These are phyloP conservation scores for Coniochaeta sp. DNA, from an alignment of 2,329 filamentous ascomycete species.

Conservation along the genomic window DNA sequence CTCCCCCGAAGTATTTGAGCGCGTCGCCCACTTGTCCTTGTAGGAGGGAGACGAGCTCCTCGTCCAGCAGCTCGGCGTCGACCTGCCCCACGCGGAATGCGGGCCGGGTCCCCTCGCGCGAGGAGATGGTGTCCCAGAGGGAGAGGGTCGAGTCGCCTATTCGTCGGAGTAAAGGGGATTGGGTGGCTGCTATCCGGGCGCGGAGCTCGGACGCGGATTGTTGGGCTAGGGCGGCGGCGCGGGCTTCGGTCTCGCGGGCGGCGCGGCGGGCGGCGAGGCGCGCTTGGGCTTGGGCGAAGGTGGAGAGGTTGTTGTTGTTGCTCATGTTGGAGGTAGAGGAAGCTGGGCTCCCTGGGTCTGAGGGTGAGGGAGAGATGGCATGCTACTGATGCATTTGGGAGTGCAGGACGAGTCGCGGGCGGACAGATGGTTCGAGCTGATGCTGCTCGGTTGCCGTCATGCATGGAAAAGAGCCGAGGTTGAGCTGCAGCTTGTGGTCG, in stretches of 20 bases:
- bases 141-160: constrained; percentile 48
- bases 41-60: constrained; percentile 81
- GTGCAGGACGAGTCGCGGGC: too few species aligned
- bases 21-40: constrained; percentile 82
- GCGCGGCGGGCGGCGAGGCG: constrained; percentile 76
- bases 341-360: too few species aligned
- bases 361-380: not conserved
- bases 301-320: constrained; percentile 27
- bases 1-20: constrained; percentile 74
- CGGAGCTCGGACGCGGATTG: constrained; percentile 27
- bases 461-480: not conserved
- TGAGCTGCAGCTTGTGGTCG: not conserved
- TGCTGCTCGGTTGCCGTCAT: too few species aligned
- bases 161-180: constrained; percentile 46
- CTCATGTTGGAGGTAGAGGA: constrained; percentile 28
- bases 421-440: too few species aligned
- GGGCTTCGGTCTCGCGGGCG: constrained; percentile 62
- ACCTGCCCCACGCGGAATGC: constrained; percentile 93
- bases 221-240: constrained; percentile 34
- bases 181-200: constrained; percentile 42
- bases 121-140: constrained; percentile 65
- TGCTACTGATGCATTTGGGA: too few species aligned
- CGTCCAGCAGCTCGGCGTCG: constrained; percentile 89
- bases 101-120: constrained; percentile 72
- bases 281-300: constrained; percentile 81